Conservation (phyloP, 2,329 filamentous ascomycete species). For the Cryphonectria japonica region DNA sequence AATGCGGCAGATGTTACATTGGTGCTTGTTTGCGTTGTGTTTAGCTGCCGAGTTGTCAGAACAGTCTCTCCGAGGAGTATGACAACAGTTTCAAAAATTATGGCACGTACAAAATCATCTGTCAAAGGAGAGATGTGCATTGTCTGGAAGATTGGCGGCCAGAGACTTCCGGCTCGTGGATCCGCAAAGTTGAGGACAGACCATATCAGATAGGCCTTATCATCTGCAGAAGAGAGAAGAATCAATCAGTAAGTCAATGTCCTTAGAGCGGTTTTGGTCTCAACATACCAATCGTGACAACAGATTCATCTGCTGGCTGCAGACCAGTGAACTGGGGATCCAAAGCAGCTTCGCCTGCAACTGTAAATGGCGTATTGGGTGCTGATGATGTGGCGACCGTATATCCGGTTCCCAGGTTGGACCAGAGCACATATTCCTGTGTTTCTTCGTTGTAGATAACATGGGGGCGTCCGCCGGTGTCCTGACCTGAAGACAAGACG, state of each 20-base stretch:
- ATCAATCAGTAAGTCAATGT: neutral
- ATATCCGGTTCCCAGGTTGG: conserved; percentile 14
- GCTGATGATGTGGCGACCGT: conserved; percentile 19
- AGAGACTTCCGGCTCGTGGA: conserved; percentile 20
- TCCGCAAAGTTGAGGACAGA: conserved; percentile 24
- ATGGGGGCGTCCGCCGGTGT: conserved; percentile 15
- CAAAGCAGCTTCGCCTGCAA: conserved; percentile 10
- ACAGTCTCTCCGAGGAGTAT: neutral
- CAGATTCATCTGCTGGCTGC: conserved; percentile 20
- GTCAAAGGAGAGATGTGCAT: conserved; percentile 24
- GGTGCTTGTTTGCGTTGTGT: conserved; percentile 23
- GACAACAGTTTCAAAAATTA: neutral
- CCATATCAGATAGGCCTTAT: conserved; percentile 19
- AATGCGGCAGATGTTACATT: conserved; percentile 20
- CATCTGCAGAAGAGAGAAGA: neutral
- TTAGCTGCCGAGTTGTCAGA: conserved; percentile 7
- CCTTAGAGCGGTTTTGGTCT: neutral
- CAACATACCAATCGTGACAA: conserved; percentile 11
- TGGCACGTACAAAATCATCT: conserved; percentile 14
- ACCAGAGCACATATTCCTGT: conserved; percentile 23
- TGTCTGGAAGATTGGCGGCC: conserved; percentile 23
- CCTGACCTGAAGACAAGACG: conserved; percentile 5
- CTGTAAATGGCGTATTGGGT: conserved; percentile 16
- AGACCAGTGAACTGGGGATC: conserved; percentile 17
- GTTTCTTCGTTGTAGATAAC: conserved; percentile 17